Percentiles rank a stretch among this genome's conserved stretches.
Evolutionary conservation across 164 flowering plant species (phyloP).

Genomic region (Sedum album): DNA sequence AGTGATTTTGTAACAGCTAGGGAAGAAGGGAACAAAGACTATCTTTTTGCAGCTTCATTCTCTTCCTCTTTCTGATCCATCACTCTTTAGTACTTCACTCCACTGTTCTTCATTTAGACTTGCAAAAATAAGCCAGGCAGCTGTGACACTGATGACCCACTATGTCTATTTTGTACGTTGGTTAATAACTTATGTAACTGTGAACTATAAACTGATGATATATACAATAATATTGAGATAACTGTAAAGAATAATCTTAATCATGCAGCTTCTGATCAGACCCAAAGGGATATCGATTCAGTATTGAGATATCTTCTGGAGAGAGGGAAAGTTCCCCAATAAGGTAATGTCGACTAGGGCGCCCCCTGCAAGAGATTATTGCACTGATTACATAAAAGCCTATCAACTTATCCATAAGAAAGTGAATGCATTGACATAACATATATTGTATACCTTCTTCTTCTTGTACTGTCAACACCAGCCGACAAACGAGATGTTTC

Average conservation of each 20-base stretch:
- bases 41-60: too few relatives aligned
- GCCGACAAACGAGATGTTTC: constrained; percentile 48
- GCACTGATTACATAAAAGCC: neutral
- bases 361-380: constrained; percentile 33
- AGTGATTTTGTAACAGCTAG: too few relatives aligned
- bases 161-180: too few relatives aligned
- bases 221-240: neutral
- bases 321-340: constrained; percentile 40
- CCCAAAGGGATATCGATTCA: constrained; percentile 14
- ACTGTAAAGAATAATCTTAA: neutral
- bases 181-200: too few relatives aligned
- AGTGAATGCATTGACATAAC: neutral
- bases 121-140: too few relatives aligned
- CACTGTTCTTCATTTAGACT: too few relatives aligned
- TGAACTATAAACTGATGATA: neutral
- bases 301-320: constrained; percentile 46
- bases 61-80: too few relatives aligned
- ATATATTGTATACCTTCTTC: constrained; percentile 34
- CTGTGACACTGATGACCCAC: too few relatives aligned
- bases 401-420: neutral
- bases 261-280: neutral
- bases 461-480: constrained; percentile 19
- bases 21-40: too few relatives aligned
- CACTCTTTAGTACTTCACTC: too few relatives aligned
- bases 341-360: constrained; percentile 58